Percentiles rank a stretch among this genome's conserved stretches.
These are phyloP conservation scores for Kwoniella botswanensis DNA, from an alignment of 768 basidiomycete genomes.

Conservation along the genomic window DNA sequence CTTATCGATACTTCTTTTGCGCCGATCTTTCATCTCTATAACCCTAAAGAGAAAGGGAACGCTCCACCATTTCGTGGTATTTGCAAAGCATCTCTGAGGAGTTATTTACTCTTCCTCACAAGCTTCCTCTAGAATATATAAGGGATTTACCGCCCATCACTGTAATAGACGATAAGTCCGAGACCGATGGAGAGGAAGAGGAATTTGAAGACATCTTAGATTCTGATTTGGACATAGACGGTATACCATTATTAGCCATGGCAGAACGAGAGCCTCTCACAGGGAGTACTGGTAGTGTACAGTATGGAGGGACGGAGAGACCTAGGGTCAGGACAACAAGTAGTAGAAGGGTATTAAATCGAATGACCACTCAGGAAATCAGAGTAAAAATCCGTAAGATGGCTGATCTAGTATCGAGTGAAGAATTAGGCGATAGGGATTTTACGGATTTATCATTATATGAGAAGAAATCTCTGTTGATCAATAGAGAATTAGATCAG, in stretches of 20 bases:
- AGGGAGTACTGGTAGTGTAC: neutral
- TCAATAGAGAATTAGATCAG: constrained; percentile 54
- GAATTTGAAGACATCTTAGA: neutral
- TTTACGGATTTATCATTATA: constrained; percentile 44
- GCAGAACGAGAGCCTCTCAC: constrained; percentile 5
- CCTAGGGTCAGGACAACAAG: neutral
- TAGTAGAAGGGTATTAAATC: constrained; percentile 6
- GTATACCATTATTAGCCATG: constrained; percentile 12
- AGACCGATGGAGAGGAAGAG: neutral
- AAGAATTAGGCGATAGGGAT: constrained; percentile 19
- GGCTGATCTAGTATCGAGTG: constrained; percentile 13
- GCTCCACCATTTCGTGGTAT: constrained; percentile 14
- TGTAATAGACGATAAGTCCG: constrained; percentile 4
- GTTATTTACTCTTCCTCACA: constrained; percentile 22
- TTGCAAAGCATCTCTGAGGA: constrained; percentile 3
- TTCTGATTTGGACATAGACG: constrained; percentile 1
- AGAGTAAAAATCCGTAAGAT: constrained; percentile 16
- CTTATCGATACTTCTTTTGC: neutral
- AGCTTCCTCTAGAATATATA: constrained; percentile 21
- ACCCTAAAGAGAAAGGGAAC: too few species aligned
- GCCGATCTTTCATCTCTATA: neutral
- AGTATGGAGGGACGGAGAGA: constrained; percentile 1
- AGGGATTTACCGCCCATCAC: constrained; percentile 7
- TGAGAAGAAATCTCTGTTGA: constrained; percentile 52
- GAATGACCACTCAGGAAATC: constrained; percentile 20